Base-by-base conservation (phyloP, 768 basidiomycete species). In the Dioszegia aurantiaca region DNA sequence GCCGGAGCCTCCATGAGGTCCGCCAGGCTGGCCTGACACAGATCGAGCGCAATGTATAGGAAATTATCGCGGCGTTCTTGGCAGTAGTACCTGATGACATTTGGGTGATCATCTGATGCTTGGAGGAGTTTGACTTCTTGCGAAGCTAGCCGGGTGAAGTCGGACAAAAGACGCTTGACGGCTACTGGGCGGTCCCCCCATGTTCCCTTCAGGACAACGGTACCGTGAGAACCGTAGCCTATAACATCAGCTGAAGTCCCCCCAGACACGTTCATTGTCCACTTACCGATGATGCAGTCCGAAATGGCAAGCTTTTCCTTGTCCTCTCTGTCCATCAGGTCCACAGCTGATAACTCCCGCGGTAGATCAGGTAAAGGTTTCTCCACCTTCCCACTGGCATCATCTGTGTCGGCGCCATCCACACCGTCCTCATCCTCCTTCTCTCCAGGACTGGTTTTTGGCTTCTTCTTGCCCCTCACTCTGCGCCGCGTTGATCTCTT, bases 161-260 rank as follows among this genome's bases (percentile, higher is more conserved):
- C 93, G 65, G 87, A 87, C 6, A 98, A 83, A 2, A 99, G 83
- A 0, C 95, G 89, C 76, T 99, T 98, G 57, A 99, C 92, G n/a
- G 95, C 95, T 0, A 99, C 95, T 0, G 94, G 88, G 52, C 95
- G 87, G 0, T 90, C 92, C 79, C 98, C 94, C n/a, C 97, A 83
- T 6, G 91, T 88, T 2, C 94, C 95, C 70, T 87, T 83, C 78
- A 85, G 91, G 2, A 99, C 95, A 40, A 98, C 88, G 0, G 95
- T 99, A 5, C 95, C 95, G 70, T 97, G 92, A 0, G 92, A 97
- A 2, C 93, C 93, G 66, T 87, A 90, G 3, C 93, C 93, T 95
- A 62, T 3, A 48, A 2, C 6, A 21, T 61, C 16, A 56, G 51
- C 42, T n/a, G n/a, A 40, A 10, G 8, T 3, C 24, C 46, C 49